A percentile compares a stretch with the other conserved stretches of the same genome.
phyloP scores from a whole-genome alignment of 179 eudicot genomes.

The Beta corolliflora region DNA sequence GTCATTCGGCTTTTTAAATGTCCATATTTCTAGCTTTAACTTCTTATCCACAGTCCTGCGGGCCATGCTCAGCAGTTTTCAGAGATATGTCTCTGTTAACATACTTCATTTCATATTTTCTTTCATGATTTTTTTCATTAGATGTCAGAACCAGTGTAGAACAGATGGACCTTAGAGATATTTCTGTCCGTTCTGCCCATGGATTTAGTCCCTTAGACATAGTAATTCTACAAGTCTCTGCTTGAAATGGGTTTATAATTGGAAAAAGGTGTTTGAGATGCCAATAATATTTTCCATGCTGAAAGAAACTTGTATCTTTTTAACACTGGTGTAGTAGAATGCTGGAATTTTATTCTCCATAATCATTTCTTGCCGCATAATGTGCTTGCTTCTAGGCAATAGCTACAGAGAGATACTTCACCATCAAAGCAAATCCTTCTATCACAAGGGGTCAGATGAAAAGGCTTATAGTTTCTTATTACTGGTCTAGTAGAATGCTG shows the following conservation, averaged over 20 bases:
- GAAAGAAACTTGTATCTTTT: slow-evolving; percentile 24
- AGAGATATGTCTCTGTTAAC: background rate
- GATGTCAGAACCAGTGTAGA: slow-evolving; percentile 38
- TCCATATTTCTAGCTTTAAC: background rate
- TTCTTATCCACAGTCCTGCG: no score
- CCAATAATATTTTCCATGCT: background rate
- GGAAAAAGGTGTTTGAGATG: background rate
- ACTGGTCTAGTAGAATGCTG: background rate
- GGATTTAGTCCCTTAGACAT: background rate
- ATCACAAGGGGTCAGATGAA: slow-evolving; percentile 77
- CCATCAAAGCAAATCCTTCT: slow-evolving; percentile 85
- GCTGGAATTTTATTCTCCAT: background rate
- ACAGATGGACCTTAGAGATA: background rate
- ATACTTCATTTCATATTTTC: background rate
- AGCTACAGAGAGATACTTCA: slow-evolving; percentile 86
- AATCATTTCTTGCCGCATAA: slow-evolving; percentile 9
- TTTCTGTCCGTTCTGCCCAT: background rate
- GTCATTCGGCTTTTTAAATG: background rate
- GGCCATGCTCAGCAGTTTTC: no score
- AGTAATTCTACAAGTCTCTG: background rate
- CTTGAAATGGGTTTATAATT: no score
- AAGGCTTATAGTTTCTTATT: slow-evolving; percentile 38
- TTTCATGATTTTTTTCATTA: slow-evolving; percentile 7
- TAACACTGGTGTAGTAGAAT: background rate
- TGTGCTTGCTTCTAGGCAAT: slow-evolving; percentile 47